Evolutionary conservation across 2,329 filamentous ascomycete species (phyloP).

Genomic region (Cladosporium phlei): DNA sequence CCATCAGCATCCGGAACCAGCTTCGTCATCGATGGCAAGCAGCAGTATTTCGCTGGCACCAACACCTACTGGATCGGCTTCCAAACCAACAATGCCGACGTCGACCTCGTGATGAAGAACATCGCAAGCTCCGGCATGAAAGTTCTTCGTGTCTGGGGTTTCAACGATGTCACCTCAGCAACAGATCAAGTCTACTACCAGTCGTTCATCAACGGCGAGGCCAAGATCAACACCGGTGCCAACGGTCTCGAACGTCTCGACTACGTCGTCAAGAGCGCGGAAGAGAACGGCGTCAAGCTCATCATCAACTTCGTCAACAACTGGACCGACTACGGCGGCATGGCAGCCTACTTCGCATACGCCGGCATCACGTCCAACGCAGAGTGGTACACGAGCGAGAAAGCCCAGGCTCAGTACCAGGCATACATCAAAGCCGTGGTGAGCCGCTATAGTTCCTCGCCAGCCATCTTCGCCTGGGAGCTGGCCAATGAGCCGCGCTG

Average conservation of each 20-base stretch:
- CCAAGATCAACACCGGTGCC: constrained; percentile 59
- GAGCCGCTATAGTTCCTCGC: constrained; percentile 53
- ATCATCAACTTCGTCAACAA: constrained; percentile 66
- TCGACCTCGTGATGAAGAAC: constrained; percentile 47
- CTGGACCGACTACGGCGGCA: constrained; percentile 65
- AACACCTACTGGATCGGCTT: constrained; percentile 56
- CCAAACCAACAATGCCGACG: constrained; percentile 49
- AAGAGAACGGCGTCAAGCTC: constrained; percentile 56
- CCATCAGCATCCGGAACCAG: constrained; percentile 21
- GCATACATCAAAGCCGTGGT: constrained; percentile 58
- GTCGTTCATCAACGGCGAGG: constrained; percentile 45
- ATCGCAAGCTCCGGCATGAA: constrained; percentile 50
- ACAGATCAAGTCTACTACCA: constrained; percentile 52
- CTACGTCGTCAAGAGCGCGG: constrained; percentile 57
- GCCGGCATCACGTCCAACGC: constrained; percentile 49
- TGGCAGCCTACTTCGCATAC: constrained; percentile 53
- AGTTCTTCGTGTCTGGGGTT: constrained; percentile 59
- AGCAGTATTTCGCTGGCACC: constrained; percentile 49
- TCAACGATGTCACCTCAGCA: constrained; percentile 53
- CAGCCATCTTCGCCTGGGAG: constrained; percentile 64
- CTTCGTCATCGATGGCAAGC: constrained; percentile 42
- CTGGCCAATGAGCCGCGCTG: constrained; percentile 64
- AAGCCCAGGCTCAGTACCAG: constrained; percentile 51
- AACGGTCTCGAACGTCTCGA: constrained; percentile 62
- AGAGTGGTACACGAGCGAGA: constrained; percentile 54